Evolutionary conservation across 2,329 filamentous ascomycete genomes (phyloP).

Genomic region (Cordyceps cicadae): DNA sequence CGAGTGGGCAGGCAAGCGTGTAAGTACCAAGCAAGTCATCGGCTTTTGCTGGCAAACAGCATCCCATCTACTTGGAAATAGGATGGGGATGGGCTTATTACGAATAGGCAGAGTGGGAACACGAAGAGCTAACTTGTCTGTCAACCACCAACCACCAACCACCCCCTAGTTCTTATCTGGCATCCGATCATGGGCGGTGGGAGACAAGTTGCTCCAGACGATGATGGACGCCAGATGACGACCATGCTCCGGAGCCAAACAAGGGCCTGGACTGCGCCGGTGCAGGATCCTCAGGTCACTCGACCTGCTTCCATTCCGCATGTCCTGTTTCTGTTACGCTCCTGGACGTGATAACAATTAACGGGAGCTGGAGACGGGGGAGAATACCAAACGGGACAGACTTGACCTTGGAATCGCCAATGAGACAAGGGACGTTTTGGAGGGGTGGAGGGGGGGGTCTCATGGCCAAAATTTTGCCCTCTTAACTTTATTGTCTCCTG

Average conservation of each 20-base stretch:
- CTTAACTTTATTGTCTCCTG: no score
- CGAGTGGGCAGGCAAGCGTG: neutral
- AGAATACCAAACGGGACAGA: neutral
- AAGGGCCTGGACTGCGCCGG: neutral
- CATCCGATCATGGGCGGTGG: neutral
- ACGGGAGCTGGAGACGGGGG: neutral
- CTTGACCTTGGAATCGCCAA: neutral
- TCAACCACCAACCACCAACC: no score
- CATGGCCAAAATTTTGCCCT: neutral
- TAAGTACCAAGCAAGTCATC: neutral
- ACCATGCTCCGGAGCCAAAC: neutral
- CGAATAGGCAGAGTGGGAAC: neutral
- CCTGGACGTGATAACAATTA: neutral
- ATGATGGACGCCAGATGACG: neutral
- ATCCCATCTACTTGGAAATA: neutral
- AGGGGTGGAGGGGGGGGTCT: neutral
- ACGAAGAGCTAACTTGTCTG: neutral
- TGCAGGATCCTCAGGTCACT: conserved; percentile 2
- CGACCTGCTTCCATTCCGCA: neutral
- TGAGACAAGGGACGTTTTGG: conserved; percentile 8
- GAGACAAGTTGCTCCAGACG: neutral
- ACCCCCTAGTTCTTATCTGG: conserved; percentile 4
- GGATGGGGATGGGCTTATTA: conserved; percentile 1
- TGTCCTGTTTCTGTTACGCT: neutral
- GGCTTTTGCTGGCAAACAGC: neutral